Conservation (phyloP, 345 rosid species). For the Luvunga scandens region DNA sequence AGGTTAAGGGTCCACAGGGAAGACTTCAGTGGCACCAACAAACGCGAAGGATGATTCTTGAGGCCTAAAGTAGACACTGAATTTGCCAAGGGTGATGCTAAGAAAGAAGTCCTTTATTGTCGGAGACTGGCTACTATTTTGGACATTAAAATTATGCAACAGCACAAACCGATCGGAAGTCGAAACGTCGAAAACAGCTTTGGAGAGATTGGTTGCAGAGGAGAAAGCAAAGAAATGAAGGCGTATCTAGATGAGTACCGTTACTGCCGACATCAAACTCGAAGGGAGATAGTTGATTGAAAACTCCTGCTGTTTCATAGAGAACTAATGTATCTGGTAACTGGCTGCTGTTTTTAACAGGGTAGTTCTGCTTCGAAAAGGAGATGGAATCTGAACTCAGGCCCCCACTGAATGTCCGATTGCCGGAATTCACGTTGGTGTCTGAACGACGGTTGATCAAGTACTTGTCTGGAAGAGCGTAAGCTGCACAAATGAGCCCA, state of each 20-base stretch:
- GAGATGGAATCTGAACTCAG: slow-evolving; percentile 19
- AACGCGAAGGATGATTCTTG: no score
- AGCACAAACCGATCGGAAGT: slow-evolving; percentile 25
- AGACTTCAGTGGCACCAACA: slow-evolving; percentile 35
- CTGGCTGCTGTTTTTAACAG: slow-evolving; percentile 1
- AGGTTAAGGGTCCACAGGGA: slow-evolving; percentile 27
- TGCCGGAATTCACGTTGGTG: background rate
- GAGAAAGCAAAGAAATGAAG: slow-evolving; percentile 37
- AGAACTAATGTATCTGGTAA: slow-evolving; percentile 2
- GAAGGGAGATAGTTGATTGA: slow-evolving; percentile 31
- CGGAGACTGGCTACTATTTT: slow-evolving; percentile 10
- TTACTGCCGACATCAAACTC: slow-evolving; percentile 18
- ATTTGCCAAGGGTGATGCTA: slow-evolving; percentile 12
- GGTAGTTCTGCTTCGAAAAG: slow-evolving; percentile 12
- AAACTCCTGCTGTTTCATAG: slow-evolving; percentile 51
- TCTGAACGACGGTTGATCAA: slow-evolving; percentile 59
- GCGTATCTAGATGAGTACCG: slow-evolving; percentile 45
- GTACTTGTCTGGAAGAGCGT: slow-evolving; percentile 34
- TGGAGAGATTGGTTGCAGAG: slow-evolving; percentile 23
- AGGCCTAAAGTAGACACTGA: no score
- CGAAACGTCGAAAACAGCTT: slow-evolving; percentile 36
- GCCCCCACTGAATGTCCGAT: slow-evolving; percentile 38
- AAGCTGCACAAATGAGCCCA: slow-evolving; percentile 12
- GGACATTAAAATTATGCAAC: slow-evolving; percentile 26
- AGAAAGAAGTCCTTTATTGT: slow-evolving; percentile 45